A percentile compares a stretch with the other conserved stretches of the same genome.
These are phyloP conservation scores for Penicillium sp. DNA, from an alignment of 2,329 filamentous ascomycete genomes.

Conservation along the genomic window DNA sequence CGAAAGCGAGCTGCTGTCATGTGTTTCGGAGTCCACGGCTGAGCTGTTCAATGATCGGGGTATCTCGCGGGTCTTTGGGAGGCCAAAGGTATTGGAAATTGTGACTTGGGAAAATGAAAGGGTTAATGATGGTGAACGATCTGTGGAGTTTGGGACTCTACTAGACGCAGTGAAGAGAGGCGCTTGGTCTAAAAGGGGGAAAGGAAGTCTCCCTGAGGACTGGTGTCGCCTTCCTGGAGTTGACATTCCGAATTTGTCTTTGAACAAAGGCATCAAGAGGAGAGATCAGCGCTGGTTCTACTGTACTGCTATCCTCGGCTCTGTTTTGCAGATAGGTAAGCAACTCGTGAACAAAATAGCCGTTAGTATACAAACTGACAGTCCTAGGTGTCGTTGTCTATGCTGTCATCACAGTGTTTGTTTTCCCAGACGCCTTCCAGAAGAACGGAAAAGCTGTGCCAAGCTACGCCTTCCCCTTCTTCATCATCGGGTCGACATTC, in stretches of 20 bases:
- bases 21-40: slow-evolving; percentile 44
- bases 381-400: slow-evolving; percentile 25
- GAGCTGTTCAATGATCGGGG: slow-evolving; percentile 45
- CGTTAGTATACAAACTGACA: background rate
- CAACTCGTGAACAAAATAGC: background rate
- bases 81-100: slow-evolving; percentile 33
- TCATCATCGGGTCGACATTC: slow-evolving; percentile 29
- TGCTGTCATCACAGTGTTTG: slow-evolving; percentile 28
- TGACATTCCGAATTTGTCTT: slow-evolving; percentile 32
- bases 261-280: slow-evolving; percentile 34
- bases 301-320: slow-evolving; percentile 25
- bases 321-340: slow-evolving; percentile 28
- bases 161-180: slow-evolving; percentile 22
- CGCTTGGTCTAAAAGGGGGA: slow-evolving; percentile 19
- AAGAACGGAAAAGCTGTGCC: slow-evolving; percentile 23
- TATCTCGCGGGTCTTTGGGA: slow-evolving; percentile 35
- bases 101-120: slow-evolving; percentile 43
- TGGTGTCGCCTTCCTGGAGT: slow-evolving; percentile 22
- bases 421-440: slow-evolving; percentile 24
- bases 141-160: slow-evolving; percentile 24
- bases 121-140: slow-evolving; percentile 23
- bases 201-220: background rate
- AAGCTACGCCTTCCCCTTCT: slow-evolving; percentile 34
- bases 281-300: slow-evolving; percentile 29
- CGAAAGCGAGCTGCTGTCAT: slow-evolving; percentile 45